Conservation (phyloP, 768 basidiomycete species). For the Gloeophyllum trabeum region DNA sequence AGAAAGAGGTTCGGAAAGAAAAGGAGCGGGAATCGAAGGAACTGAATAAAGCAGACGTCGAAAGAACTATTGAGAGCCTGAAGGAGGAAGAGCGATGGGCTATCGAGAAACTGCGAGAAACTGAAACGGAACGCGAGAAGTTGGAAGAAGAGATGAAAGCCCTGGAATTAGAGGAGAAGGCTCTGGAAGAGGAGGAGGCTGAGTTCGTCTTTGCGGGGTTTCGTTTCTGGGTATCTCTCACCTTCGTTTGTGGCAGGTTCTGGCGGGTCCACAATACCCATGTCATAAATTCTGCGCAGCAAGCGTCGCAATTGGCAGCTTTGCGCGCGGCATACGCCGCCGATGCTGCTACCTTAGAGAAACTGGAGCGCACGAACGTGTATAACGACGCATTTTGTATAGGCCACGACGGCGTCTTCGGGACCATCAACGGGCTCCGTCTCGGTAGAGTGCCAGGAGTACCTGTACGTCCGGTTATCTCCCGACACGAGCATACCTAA, state of each 20-base stretch:
- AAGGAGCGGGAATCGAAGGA: constrained; percentile 60
- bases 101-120: constrained; percentile 62
- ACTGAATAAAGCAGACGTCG: constrained; percentile 50
- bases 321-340: constrained; percentile 70
- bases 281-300: constrained; percentile 49
- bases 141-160: constrained; percentile 61
- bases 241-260: constrained; percentile 39
- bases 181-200: constrained; percentile 73
- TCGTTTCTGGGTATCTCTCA: not conserved
- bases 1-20: constrained; percentile 78
- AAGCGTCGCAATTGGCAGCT: constrained; percentile 57
- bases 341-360: constrained; percentile 67
- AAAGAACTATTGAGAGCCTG: constrained; percentile 62
- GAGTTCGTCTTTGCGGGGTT: constrained; percentile 37
- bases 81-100: constrained; percentile 58
- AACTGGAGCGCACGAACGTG: constrained; percentile 85
- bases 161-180: constrained; percentile 69
- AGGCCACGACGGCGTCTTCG: constrained; percentile 89
- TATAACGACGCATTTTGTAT: constrained; percentile 96
- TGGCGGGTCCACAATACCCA: constrained; percentile 76
- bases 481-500: constrained; percentile 5
- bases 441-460: constrained; percentile 80
- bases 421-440: constrained; percentile 94
- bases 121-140: constrained; percentile 67
- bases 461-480: constrained; percentile 36